A percentile compares a stretch with the other conserved stretches of the same genome.
These are phyloP conservation scores for Boletellus ananiceps DNA, from an alignment of 768 basidiomycete species.

Conservation along the genomic window DNA sequence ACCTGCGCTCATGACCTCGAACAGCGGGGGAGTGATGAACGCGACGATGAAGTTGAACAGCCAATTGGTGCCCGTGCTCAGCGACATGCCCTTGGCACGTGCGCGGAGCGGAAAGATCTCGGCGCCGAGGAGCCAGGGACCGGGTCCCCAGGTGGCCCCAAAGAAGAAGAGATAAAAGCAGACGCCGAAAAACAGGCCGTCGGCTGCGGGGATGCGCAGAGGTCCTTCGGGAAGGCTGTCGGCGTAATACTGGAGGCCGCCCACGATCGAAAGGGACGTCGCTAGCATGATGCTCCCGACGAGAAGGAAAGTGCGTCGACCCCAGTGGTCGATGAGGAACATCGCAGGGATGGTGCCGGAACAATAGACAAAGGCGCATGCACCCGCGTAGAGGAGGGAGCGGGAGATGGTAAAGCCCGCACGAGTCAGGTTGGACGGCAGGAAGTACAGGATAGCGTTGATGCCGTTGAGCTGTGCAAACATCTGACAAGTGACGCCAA, in stretches of 20 bases:
- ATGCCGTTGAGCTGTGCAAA: slow-evolving; percentile 55
- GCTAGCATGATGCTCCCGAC: slow-evolving; percentile 42
- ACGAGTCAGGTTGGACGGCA: slow-evolving; percentile 48
- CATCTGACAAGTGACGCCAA: slow-evolving; percentile 53
- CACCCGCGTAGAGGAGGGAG: slow-evolving; percentile 43
- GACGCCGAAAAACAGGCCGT: slow-evolving; percentile 40
- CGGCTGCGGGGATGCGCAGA: slow-evolving; percentile 28
- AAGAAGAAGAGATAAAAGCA: slow-evolving; percentile 59
- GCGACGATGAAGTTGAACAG: slow-evolving; percentile 39
- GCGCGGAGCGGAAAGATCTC: slow-evolving; percentile 45
- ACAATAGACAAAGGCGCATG: slow-evolving; percentile 46
- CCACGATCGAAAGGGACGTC: slow-evolving; percentile 45
- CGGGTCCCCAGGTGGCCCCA: slow-evolving; percentile 53
- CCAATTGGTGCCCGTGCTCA: slow-evolving; percentile 33
- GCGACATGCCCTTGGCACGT: slow-evolving; percentile 37
- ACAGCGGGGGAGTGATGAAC: slow-evolving; percentile 55
- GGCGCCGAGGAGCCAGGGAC: slow-evolving; percentile 49
- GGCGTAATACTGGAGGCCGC: slow-evolving; percentile 45
- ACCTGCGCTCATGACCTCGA: slow-evolving; percentile 43
- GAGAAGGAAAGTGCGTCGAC: slow-evolving; percentile 48
- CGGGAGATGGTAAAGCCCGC: slow-evolving; percentile 44
- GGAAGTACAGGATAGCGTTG: slow-evolving; percentile 54
- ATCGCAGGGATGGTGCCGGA: slow-evolving; percentile 50
- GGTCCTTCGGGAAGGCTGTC: slow-evolving; percentile 36
- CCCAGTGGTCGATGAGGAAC: slow-evolving; percentile 49